Evolutionary conservation across 768 basidiomycete genomes (phyloP), one percentile per base, ranked within the genome.

Genomic region (Boletus reticulatus): DNA sequence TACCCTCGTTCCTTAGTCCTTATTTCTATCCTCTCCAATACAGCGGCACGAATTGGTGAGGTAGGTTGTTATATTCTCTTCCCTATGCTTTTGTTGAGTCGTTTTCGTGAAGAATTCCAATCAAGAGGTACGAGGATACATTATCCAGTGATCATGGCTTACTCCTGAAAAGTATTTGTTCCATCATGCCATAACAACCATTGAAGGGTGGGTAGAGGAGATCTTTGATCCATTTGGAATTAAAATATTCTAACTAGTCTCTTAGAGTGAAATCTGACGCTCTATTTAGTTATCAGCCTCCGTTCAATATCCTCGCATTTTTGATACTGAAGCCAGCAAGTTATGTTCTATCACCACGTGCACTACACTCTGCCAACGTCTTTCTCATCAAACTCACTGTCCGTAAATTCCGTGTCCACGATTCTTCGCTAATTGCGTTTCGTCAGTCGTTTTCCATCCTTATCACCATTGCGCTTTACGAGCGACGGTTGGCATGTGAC

Each of bases 1-100:
- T 27, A 62, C 24, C 3, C 10, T 46, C 19, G 8, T 7, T 3
- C 12, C 4, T 20, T 2, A 51, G 76, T 95, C 65, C 78, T 96
- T 44, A 94, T 96, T 56, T 94, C 92, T 9, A 91, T 95, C 45
- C 73, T 97, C 32, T 94, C 93, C 6, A 94, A 94, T 67, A 94
- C 92, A 0, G 93, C 92, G 55, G 89, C 90, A 3, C 76, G 81
- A 48, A 94, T 82, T 55, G 88, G 87, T 70, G 80, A 77, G 16
- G 83, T 83, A 53, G 50, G 80, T 68, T 31, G 1, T 14, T 42
- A 13, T 42, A 43, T 49, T 36, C 43, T 32, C 39, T 53, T 27
- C 29, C 4, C 4, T 27, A 4, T 22, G 13, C 10, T 32, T 31
- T 34, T 45, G 7, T 47, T 56, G 27, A 44, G 51, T 48, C 8